These are phyloP conservation scores for Sideroxylon spinosum DNA, from an alignment of 179 eudicot genomes.

Conservation along the genomic window DNA sequence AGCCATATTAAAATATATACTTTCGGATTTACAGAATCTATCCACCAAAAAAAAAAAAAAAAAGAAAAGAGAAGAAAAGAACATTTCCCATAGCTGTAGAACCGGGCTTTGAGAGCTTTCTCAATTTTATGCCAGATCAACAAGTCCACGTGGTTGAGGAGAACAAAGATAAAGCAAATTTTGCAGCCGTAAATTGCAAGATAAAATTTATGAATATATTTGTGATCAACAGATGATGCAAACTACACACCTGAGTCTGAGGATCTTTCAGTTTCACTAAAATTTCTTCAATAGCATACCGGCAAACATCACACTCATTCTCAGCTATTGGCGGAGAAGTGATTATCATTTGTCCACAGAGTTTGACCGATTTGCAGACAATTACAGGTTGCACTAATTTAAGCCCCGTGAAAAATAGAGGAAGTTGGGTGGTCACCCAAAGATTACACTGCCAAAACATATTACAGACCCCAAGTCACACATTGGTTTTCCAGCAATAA, in stretches of 20 bases:
- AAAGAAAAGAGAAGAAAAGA: not conserved
- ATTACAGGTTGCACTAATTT: conserved; percentile 50
- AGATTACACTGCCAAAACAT: conserved; percentile 51
- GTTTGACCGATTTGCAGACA: conserved; percentile 51
- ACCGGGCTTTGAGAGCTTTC: not conserved
- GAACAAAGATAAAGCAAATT: conserved; percentile 5
- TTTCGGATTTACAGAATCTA: not conserved
- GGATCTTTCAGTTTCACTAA: conserved; percentile 70
- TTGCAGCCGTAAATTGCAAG: not conserved
- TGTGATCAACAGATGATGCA: not conserved
- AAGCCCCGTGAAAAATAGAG: conserved; percentile 58
- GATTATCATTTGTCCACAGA: conserved; percentile 42
- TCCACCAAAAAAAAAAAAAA: too few relatives aligned
- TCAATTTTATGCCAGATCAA: too few relatives aligned
- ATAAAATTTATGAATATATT: not conserved
- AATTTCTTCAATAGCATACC: conserved; percentile 51
- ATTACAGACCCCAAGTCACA: conserved; percentile 1
- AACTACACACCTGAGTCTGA: conserved; percentile 58
- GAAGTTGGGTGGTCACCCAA: conserved; percentile 72
- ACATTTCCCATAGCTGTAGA: not conserved
- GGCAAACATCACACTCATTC: conserved; percentile 61
- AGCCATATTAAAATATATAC: not conserved
- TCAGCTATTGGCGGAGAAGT: conserved; percentile 24
- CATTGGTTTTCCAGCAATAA: not conserved
- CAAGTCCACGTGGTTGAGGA: not conserved